phyloP scores from a whole-genome alignment of 2,329 filamentous ascomycete genomes.

The Cyphellophora attinorum region DNA sequence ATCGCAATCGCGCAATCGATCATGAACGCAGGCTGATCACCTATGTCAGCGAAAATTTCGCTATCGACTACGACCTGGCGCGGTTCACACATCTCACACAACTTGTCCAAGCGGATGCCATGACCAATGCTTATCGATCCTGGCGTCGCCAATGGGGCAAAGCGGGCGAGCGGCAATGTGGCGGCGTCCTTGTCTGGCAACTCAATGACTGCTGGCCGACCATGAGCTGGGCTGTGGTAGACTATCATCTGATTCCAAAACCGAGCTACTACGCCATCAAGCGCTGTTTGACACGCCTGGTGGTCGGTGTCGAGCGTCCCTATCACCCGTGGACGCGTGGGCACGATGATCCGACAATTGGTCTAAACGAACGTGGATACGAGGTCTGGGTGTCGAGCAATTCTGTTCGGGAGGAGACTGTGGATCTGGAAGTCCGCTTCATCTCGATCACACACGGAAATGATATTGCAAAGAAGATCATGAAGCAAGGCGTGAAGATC shows the following conservation, averaged over 20 bases:
- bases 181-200: conserved; percentile 35
- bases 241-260: conserved; percentile 52
- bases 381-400: conserved; percentile 47
- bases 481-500: conserved; percentile 36
- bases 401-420: conserved; percentile 20
- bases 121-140: conserved; percentile 50
- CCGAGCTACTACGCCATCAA: conserved; percentile 51
- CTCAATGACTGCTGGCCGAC: conserved; percentile 46
- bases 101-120: conserved; percentile 48
- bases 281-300: conserved; percentile 45
- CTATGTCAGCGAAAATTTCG: conserved; percentile 82
- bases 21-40: conserved; percentile 77
- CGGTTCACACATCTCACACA: conserved; percentile 60
- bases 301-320: conserved; percentile 44
- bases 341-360: conserved; percentile 40
- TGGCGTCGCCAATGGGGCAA: conserved; percentile 38
- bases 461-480: conserved; percentile 39
- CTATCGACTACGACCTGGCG: conserved; percentile 40
- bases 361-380: conserved; percentile 35
- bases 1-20: conserved; percentile 89
- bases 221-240: conserved; percentile 53
- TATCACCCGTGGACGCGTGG: conserved; percentile 51
- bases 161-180: conserved; percentile 27
- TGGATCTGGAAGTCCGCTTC: conserved; percentile 31
- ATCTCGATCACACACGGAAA: conserved; percentile 43